Evolutionary conservation across 208 protist species (phyloP).

Genomic region (Wallacemonas collosoma): DNA sequence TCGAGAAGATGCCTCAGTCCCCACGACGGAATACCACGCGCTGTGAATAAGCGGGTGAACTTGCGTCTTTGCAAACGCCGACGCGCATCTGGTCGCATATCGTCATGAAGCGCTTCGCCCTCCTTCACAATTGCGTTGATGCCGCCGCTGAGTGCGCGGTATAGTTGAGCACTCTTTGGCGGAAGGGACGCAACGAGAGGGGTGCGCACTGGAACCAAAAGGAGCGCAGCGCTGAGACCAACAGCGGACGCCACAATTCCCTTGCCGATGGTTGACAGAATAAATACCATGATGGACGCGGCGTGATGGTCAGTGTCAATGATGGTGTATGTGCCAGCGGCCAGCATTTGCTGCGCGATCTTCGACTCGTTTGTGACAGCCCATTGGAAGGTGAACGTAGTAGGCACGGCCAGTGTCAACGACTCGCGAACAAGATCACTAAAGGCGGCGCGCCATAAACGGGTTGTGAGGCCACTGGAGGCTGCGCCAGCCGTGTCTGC

Average conservation of each 20-base stretch:
- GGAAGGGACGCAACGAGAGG: slow-evolving; percentile 49
- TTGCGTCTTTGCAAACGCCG: slow-evolving; percentile 56
- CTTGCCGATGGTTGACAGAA: slow-evolving; percentile 56
- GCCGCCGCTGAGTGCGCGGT: slow-evolving; percentile 60
- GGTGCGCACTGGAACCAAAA: slow-evolving; percentile 57
- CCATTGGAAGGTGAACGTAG: slow-evolving; percentile 35
- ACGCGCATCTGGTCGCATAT: slow-evolving; percentile 72
- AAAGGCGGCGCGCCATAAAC: slow-evolving; percentile 51
- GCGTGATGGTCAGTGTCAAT: slow-evolving; percentile 12
- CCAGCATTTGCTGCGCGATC: slow-evolving; percentile 29
- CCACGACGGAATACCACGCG: slow-evolving; percentile 69
- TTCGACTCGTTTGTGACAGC: slow-evolving; percentile 43
- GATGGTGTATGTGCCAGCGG: neutral
- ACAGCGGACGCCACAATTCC: slow-evolving; percentile 38
- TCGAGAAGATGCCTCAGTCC: slow-evolving; percentile 76
- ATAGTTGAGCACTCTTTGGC: slow-evolving; percentile 48
- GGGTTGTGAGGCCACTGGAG: slow-evolving; percentile 21
- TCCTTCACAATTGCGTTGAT: slow-evolving; percentile 42
- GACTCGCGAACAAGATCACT: slow-evolving; percentile 48
- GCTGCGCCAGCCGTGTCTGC: slow-evolving; percentile 41
- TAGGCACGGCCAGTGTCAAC: slow-evolving; percentile 54
- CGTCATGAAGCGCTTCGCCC: slow-evolving; percentile 57
- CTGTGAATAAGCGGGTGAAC: slow-evolving; percentile 57
- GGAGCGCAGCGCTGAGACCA: slow-evolving; percentile 52
- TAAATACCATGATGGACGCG: slow-evolving; percentile 43